phyloP scores from a whole-genome alignment of 106 monocot species.

The Platanthera zijinensis region DNA sequence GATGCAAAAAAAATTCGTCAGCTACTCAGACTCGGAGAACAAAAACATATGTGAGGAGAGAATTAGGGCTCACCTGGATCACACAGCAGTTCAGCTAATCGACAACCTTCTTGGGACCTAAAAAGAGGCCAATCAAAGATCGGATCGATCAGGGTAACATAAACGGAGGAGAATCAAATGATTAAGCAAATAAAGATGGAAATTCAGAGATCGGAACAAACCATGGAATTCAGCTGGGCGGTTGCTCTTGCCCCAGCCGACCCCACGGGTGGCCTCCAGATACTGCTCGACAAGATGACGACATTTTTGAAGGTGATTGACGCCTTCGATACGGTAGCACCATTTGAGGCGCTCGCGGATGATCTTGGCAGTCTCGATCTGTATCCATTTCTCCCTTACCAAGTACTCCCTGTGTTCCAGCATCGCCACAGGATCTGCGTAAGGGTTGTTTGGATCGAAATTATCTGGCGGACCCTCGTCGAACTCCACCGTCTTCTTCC shows the following conservation, averaged over 20 bases:
- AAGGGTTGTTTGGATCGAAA: constrained; percentile 76
- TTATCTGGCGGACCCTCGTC: constrained; percentile 83
- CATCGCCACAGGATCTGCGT: constrained; percentile 90
- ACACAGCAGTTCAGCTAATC: not conserved
- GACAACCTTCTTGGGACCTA: constrained; percentile 8
- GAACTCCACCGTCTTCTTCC: constrained; percentile 89
- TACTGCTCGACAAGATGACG: constrained; percentile 83
- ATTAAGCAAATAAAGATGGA: not conserved
- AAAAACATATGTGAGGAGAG: not conserved
- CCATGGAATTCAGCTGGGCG: constrained; percentile 81
- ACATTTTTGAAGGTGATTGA: constrained; percentile 89
- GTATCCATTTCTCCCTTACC: constrained; percentile 97
- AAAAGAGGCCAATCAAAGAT: not conserved
- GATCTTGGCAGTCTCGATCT: constrained; percentile 97
- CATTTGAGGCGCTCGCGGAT: constrained; percentile 72
- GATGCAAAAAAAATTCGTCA: not conserved
- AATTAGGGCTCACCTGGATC: not conserved
- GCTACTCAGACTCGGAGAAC: not conserved
- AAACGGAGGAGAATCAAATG: not conserved
- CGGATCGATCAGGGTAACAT: not conserved
- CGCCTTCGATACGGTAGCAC: constrained; percentile 93
- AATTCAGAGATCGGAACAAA: not conserved
- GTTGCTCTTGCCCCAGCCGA: constrained; percentile 89
- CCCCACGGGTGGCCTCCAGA: constrained; percentile 74
- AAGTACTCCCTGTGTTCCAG: constrained; percentile 83